A percentile compares a stretch with the other conserved stretches of the same genome.
Conservation (phyloP, 768 basidiomycete genomes). For the Lactarius hatsudake region DNA sequence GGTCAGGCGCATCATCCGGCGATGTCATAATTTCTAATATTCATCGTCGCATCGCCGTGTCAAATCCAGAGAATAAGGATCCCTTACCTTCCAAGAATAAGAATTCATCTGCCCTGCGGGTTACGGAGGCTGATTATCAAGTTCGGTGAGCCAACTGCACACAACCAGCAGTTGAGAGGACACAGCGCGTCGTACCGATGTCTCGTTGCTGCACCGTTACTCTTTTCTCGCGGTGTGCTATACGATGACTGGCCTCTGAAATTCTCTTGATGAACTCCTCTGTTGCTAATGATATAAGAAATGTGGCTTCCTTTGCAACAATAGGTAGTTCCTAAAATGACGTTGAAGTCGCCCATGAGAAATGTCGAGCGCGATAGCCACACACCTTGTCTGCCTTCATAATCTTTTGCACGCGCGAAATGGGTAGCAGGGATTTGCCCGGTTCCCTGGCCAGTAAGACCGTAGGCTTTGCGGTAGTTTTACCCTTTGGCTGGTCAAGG, state of each 20-base stretch:
- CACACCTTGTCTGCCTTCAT: conserved; percentile 81
- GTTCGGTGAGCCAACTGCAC: not conserved
- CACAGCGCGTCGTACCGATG: conserved; percentile 51
- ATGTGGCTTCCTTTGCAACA: conserved; percentile 72
- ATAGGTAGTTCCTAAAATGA: conserved; percentile 64
- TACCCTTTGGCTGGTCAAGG: conserved; percentile 13
- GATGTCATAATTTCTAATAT: conserved; percentile 57
- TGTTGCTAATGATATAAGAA: conserved; percentile 78
- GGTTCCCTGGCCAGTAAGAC: conserved; percentile 35
- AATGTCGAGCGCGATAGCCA: conserved; percentile 7
- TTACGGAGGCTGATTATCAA: conserved; percentile 48
- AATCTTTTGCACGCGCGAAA: conserved; percentile 77
- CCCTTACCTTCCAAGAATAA: conserved; percentile 69
- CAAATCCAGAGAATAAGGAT: not conserved
- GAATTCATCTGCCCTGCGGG: conserved; percentile 70
- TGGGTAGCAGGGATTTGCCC: conserved; percentile 74
- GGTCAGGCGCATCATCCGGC: conserved; percentile 40
- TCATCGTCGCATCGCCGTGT: not conserved
- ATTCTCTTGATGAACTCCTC: conserved; percentile 85
- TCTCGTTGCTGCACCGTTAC: conserved; percentile 77
- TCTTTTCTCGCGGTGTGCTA: conserved; percentile 69
- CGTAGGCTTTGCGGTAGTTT: conserved; percentile 24
- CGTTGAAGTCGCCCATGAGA: not conserved
- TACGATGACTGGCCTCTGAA: conserved; percentile 64
- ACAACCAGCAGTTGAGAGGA: not conserved